Evolutionary conservation across 2,329 filamentous ascomycete genomes (phyloP).

Genomic region (Fusarium torreyae): DNA sequence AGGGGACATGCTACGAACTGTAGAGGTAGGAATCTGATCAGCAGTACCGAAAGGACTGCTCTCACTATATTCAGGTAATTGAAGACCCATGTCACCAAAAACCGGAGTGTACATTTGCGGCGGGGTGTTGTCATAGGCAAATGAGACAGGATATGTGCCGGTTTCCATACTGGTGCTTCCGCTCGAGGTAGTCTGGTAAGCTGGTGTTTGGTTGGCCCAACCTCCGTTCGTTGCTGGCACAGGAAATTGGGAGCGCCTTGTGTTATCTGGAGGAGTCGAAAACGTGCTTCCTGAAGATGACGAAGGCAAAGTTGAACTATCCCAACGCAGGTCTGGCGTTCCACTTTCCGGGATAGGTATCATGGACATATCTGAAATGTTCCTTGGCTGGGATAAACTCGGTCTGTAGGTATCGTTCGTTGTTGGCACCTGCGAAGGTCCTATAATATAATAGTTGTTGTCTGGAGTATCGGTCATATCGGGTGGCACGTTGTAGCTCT

Average conservation of each 20-base stretch:
- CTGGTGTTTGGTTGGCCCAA: constrained; percentile 53
- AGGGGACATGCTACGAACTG: constrained; percentile 67
- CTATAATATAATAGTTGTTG: constrained; percentile 46
- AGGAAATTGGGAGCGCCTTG: constrained; percentile 49
- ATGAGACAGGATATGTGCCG: constrained; percentile 49
- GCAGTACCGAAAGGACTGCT: constrained; percentile 55
- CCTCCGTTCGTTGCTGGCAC: constrained; percentile 50
- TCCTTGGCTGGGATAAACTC: constrained; percentile 45
- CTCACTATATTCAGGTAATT: constrained; percentile 57
- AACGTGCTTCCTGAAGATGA: constrained; percentile 65
- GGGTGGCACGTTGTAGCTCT: constrained; percentile 28
- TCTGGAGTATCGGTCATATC: constrained; percentile 38
- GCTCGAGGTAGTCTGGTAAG: constrained; percentile 44
- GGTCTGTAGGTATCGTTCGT: constrained; percentile 34
- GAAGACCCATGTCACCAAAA: constrained; percentile 53
- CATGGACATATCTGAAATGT: constrained; percentile 41
- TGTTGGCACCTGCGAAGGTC: constrained; percentile 33
- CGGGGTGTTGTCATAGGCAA: constrained; percentile 50
- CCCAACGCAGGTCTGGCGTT: constrained; percentile 50
- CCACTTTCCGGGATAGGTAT: constrained; percentile 45
- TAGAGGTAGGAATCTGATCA: constrained; percentile 57
- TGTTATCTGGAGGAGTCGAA: constrained; percentile 62
- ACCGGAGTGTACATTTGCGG: constrained; percentile 54
- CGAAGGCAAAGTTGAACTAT: constrained; percentile 60
- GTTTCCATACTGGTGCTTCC: constrained; percentile 43